A percentile compares a stretch with the other conserved stretches of the same genome.
phyloP scores from a whole-genome alignment of 1,284 basidiomycete genomes.

The Caloboletus inedulis region DNA sequence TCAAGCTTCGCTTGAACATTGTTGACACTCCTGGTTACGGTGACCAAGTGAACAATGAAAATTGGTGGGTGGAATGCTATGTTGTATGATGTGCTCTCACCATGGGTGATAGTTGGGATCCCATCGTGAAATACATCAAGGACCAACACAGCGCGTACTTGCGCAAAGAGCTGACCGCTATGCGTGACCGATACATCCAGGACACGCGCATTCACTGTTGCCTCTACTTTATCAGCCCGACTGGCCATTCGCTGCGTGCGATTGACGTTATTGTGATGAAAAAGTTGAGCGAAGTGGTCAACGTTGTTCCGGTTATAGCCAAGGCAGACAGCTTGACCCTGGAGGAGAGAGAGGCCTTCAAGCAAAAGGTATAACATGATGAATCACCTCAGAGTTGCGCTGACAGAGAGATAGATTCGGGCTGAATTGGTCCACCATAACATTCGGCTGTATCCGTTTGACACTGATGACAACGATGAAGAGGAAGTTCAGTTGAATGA shows the following conservation, averaged over 20 bases:
- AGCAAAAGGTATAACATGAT: constrained; percentile 64
- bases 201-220: constrained; percentile 99
- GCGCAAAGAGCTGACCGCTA: constrained; percentile 97
- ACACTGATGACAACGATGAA: constrained; percentile 93
- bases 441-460: constrained; percentile 96
- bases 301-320: constrained; percentile 98
- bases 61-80: constrained; percentile 63
- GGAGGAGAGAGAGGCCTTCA: constrained; percentile 92
- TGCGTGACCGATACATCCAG: constrained; percentile 97
- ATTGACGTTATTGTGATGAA: constrained; percentile 99
- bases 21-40: constrained; percentile 99
- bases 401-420: constrained; percentile 61
- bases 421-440: constrained; percentile 91
- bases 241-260: constrained; percentile 87
- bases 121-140: constrained; percentile 98
- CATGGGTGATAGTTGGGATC: constrained; percentile 78
- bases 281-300: constrained; percentile 97
- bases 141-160: constrained; percentile 99
- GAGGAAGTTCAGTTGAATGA: constrained; percentile 92
- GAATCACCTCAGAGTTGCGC: not conserved
- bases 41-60: constrained; percentile 98
- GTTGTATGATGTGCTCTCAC: constrained; percentile 2
- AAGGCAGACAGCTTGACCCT: constrained; percentile 96
- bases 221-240: constrained; percentile 98
- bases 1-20: constrained; percentile 93